These are phyloP conservation scores for Curvularia lunata DNA, from an alignment of 2,329 filamentous ascomycete genomes.

Conservation along the genomic window DNA sequence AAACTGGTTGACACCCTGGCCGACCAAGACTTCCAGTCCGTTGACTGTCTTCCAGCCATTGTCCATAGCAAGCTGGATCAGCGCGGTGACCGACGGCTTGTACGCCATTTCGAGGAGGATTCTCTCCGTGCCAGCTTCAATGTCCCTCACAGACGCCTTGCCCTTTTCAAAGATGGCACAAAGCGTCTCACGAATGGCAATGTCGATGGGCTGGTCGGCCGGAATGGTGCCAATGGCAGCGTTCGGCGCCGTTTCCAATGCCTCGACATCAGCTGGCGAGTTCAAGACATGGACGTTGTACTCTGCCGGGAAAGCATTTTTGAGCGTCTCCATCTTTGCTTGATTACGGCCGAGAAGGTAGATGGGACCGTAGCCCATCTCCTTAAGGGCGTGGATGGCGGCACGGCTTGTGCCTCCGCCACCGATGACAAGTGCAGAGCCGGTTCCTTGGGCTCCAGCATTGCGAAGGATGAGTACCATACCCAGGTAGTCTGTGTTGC, in stretches of 20 bases:
- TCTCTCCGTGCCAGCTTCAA: conserved; percentile 41
- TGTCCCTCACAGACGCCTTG: conserved; percentile 19
- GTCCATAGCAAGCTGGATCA: conserved; percentile 83
- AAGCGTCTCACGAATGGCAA: conserved; percentile 70
- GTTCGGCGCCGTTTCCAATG: conserved; percentile 59
- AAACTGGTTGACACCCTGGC: conserved; percentile 86
- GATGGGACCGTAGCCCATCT: conserved; percentile 82
- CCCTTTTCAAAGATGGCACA: conserved; percentile 57
- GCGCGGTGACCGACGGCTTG: conserved; percentile 79
- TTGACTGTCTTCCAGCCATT: conserved; percentile 83
- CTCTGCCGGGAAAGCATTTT: conserved; percentile 72
- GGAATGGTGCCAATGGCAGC: conserved; percentile 92
- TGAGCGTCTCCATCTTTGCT: conserved; percentile 70
- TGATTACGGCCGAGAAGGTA: conserved; percentile 83
- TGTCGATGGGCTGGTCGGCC: conserved; percentile 82
- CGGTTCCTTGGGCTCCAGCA: conserved; percentile 59
- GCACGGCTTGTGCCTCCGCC: conserved; percentile 91
- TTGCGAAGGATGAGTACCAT: conserved; percentile 81
- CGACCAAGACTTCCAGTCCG: conserved; percentile 86
- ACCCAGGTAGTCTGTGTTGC: conserved; percentile 95
- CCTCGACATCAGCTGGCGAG: conserved; percentile 58
- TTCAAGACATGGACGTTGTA: conserved; percentile 69
- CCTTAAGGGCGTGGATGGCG: conserved; percentile 85
- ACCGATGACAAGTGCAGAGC: conserved; percentile 80
- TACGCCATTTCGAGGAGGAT: conserved; percentile 95